These are phyloP conservation scores for Pythium rhizo-oryzae DNA, from an alignment of 352 stramenopile species.

Conservation along the genomic window DNA sequence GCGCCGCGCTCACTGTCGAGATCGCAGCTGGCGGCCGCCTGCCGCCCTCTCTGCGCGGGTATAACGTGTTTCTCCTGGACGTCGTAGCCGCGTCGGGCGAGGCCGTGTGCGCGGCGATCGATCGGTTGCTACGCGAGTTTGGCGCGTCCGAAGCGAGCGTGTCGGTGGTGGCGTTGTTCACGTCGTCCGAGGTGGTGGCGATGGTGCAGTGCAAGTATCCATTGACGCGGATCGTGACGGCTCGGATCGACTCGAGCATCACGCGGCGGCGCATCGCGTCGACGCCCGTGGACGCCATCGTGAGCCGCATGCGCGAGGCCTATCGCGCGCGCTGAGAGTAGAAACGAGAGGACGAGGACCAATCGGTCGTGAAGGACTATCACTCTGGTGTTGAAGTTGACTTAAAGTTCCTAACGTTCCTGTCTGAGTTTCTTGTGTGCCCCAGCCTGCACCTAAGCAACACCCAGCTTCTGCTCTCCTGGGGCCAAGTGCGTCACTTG, in stretches of 20 bases:
- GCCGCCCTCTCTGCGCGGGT: conserved; percentile 31
- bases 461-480: too few species aligned
- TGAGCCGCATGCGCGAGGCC: conserved; percentile 15
- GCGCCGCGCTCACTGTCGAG: background rate
- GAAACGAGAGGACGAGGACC: background rate
- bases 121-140: conserved; percentile 31
- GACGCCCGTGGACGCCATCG: conserved; percentile 17
- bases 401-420: too few species aligned
- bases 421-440: too few species aligned
- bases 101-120: conserved; percentile 38
- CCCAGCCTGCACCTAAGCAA: too few species aligned
- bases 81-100: conserved; percentile 38
- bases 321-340: background rate
- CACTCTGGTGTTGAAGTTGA: too few species aligned
- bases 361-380: too few species aligned
- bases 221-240: conserved; percentile 31
- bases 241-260: conserved; percentile 22
- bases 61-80: conserved; percentile 57
- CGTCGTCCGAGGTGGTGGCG: conserved; percentile 36
- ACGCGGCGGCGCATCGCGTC: conserved; percentile 16
- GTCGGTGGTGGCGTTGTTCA: conserved; percentile 47
- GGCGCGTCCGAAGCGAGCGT: conserved; percentile 49
- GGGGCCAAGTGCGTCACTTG: too few species aligned
- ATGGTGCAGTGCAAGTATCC: conserved; percentile 41
- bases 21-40: conserved; percentile 12